Evolutionary conservation across 78 protist genomes (phyloP), one percentile per base, ranked within the genome.

Genomic region (Speleostelium caveatum): DNA sequence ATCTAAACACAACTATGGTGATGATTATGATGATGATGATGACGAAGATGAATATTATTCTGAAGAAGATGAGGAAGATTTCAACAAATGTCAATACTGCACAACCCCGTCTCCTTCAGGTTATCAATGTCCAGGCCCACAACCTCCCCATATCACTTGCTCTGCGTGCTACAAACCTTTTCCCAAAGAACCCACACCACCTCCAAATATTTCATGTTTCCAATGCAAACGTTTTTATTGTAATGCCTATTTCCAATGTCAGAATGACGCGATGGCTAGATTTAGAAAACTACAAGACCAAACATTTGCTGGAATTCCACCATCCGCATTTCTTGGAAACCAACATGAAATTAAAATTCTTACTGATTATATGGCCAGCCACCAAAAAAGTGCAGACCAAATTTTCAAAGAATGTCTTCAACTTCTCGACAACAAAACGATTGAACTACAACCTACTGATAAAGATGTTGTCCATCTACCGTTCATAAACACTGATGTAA

Each of bases 331-430:
- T 0, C 17, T 28, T 26, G 93, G 92, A 3, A 93, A 93, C 33
- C 83, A 60, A 66, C 58, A 42, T 60, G 95, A 93, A 53, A 16
- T 45, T 32, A 73, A 76, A 39, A 61, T 93, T 35, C 3, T 86
- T 6, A 63, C 4, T 30, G 75, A 66, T 35, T 93, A 86, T 45
- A 3, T 86, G 2, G 35, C 66, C 2, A 45, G 68, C 21, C 33
- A 42, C 19, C 16, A 58, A 59, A 67, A 78, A 59, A 65, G 76
- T 0, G 68, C 62, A 4, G 22, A 60, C 12, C 71, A 53, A n/a
- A 3, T 76, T 2, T 93, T 59, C 39, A 16, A 19, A 12, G 93
- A 61, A 56, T n/a, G 30, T 5, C 4, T 89, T 21, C 36, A 39
- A 3, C 26, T 38, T 24, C 26, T 89, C 35, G 79, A 75, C 4